phyloP scores from a whole-genome alignment of 2,329 filamentous ascomycete genomes.

The Aspergillus tanneri region DNA sequence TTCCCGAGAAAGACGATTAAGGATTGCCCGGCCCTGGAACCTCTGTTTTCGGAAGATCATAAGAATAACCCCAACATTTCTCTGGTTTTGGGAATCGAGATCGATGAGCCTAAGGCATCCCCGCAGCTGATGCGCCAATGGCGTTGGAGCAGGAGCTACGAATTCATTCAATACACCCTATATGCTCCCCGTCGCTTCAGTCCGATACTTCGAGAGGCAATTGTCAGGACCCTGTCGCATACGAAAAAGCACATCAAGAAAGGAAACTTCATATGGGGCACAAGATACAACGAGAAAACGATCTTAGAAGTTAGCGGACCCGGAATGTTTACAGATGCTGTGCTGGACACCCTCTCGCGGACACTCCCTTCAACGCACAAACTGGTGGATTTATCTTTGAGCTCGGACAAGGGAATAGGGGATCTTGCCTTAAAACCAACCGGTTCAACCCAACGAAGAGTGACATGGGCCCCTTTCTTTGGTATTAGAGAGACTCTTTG shows the following conservation, averaged over 20 bases:
- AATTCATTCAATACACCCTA: conserved; percentile 36
- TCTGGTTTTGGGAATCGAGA: conserved; percentile 35
- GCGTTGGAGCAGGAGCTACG: conserved; percentile 37
- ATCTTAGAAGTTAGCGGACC: conserved; percentile 36
- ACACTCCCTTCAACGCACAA: conserved; percentile 28
- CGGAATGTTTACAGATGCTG: conserved; percentile 35
- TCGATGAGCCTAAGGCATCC: conserved; percentile 39
- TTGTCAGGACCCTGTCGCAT: conserved; percentile 34
- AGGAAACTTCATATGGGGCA: conserved; percentile 13
- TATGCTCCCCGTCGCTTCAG: conserved; percentile 39
- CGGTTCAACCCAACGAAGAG: conserved; percentile 18
- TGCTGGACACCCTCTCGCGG: conserved; percentile 32
- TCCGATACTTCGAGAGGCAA: conserved; percentile 31
- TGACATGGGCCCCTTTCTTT: conserved; percentile 39
- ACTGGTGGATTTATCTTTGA: conserved; percentile 24
- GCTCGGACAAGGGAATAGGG: conserved; percentile 23
- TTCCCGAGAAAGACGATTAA: conserved; percentile 30
- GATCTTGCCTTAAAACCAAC: conserved; percentile 18
- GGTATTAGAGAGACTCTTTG: conserved; percentile 26
- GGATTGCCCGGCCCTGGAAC: conserved; percentile 27
- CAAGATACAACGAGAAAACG: conserved; percentile 26
- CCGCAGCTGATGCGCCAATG: conserved; percentile 30
- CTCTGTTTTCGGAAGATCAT: conserved; percentile 13
- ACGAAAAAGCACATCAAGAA: conserved; percentile 27
- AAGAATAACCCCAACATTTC: conserved; percentile 26